Conservation (phyloP, 495 filamentous ascomycete species). For the Achaetomiella virescens region DNA sequence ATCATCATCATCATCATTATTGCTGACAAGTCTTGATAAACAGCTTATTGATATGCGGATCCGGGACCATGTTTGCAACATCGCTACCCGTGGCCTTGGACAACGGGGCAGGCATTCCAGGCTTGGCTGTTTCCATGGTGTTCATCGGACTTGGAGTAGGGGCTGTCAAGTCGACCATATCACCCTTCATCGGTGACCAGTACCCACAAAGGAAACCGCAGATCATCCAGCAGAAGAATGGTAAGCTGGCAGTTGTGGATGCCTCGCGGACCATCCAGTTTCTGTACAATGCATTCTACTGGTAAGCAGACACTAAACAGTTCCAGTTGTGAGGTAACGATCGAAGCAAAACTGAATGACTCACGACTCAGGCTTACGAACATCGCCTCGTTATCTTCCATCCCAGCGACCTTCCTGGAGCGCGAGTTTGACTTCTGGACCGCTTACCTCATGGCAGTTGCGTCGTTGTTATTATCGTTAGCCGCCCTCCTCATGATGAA, state of each 20-base stretch:
- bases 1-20: too few species aligned
- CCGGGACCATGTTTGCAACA: slow-evolving; percentile 44
- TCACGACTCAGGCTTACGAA: slow-evolving; percentile 36
- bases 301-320: slow-evolving; percentile 33
- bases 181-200: slow-evolving; percentile 45
- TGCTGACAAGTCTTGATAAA: slow-evolving; percentile 36
- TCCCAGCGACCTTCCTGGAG: slow-evolving; percentile 43
- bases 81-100: slow-evolving; percentile 46
- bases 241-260: slow-evolving; percentile 38
- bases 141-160: slow-evolving; percentile 47
- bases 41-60: slow-evolving; percentile 26
- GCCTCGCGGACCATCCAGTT: slow-evolving; percentile 42
- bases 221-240: slow-evolving; percentile 30
- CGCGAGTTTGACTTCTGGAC: slow-evolving; percentile 42
- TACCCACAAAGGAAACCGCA: slow-evolving; percentile 33
- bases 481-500: neutral
- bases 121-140: slow-evolving; percentile 33
- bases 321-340: neutral
- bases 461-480: slow-evolving; percentile 29
- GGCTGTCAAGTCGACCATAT: slow-evolving; percentile 49
- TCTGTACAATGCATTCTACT: slow-evolving; percentile 48
- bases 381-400: slow-evolving; percentile 41
- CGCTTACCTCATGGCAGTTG: slow-evolving; percentile 41
- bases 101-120: slow-evolving; percentile 38
- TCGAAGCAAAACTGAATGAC: neutral